Conservation (phyloP, 257 asterid species). For the Fraxinus cuspidata region DNA sequence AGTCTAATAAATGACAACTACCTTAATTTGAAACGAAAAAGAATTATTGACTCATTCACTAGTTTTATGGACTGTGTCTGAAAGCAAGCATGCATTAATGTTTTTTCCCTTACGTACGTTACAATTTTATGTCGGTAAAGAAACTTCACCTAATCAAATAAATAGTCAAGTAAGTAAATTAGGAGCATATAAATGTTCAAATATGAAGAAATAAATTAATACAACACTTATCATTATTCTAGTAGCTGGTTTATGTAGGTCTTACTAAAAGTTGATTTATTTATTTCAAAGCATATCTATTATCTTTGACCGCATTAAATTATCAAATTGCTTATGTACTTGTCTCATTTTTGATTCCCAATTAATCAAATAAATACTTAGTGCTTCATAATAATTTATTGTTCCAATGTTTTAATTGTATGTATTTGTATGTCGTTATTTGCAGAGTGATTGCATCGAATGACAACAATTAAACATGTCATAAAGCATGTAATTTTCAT, state of each 20-base stretch:
- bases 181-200: neutral
- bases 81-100: neutral
- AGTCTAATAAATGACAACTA: neutral
- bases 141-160: neutral
- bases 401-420: neutral
- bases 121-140: neutral
- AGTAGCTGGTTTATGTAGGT: neutral
- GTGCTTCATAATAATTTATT: constrained; percentile 11
- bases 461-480: neutral
- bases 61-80: neutral
- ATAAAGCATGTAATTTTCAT: neutral
- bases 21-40: neutral
- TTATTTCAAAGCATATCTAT: neutral
- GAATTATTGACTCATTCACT: neutral
- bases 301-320: neutral
- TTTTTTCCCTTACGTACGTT: neutral
- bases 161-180: neutral
- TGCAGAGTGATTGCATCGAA: neutral
- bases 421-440: constrained; percentile 13
- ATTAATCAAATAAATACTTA: neutral
- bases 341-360: neutral
- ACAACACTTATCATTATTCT: neutral
- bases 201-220: neutral
- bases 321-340: neutral
- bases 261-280: neutral